Percentiles rank a stretch among this genome's conserved stretches.
phyloP scores from a whole-genome alignment of 2,329 filamentous ascomycete species.

The Scopulariopsis brevicaulis region DNA sequence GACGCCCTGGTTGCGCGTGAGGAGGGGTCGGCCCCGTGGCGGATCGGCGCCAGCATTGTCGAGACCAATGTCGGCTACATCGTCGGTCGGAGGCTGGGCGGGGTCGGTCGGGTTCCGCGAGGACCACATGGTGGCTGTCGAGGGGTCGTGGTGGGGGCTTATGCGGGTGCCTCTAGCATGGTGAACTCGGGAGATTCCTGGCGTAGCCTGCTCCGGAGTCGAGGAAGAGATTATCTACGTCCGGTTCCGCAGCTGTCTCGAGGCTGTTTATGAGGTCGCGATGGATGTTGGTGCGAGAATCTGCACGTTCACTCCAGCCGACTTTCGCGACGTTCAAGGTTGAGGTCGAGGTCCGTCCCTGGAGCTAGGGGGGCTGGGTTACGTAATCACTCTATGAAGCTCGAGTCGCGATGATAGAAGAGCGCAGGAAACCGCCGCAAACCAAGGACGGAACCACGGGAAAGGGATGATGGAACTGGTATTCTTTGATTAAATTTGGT shows the following conservation, averaged over 20 bases:
- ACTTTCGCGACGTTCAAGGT: background rate
- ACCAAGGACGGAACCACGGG: background rate
- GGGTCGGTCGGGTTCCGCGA: slow-evolving; percentile 9
- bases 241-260: background rate
- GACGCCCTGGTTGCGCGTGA: slow-evolving; percentile 18
- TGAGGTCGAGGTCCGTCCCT: background rate
- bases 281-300: background rate
- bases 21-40: slow-evolving; percentile 1
- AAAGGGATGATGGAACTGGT: background rate
- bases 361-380: background rate
- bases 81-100: slow-evolving; percentile 15
- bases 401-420: background rate
- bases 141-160: background rate
- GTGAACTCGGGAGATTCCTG: background rate
- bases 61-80: slow-evolving; percentile 30
- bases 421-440: background rate
- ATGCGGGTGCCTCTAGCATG: background rate
- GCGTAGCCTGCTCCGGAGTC: background rate
- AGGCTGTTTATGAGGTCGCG: background rate
- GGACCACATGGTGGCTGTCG: slow-evolving; percentile 1
- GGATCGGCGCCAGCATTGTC: slow-evolving; percentile 9
- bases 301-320: background rate
- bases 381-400: background rate
- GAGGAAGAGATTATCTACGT: background rate
- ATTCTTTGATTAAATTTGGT: background rate